Percentiles rank a stretch among this genome's conserved stretches.
Conservation (phyloP, 1,284 basidiomycete genomes). For the Ustilago loliicola region DNA sequence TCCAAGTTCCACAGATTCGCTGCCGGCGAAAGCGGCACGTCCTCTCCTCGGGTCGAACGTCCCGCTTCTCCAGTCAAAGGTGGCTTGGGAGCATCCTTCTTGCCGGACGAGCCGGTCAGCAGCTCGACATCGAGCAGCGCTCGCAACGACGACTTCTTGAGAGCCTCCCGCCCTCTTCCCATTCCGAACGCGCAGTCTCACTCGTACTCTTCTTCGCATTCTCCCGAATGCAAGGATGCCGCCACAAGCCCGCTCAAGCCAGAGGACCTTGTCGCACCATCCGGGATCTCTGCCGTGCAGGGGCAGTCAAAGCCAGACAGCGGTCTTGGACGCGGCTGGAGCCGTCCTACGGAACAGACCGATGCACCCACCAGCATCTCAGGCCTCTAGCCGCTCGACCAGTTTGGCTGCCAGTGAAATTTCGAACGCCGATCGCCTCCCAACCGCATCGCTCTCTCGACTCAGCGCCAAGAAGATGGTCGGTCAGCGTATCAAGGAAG, state of each 20-base stretch:
- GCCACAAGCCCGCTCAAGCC: slow-evolving; percentile 56
- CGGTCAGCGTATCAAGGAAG: slow-evolving; percentile 63
- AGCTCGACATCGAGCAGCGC: not conserved
- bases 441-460: slow-evolving; percentile 58
- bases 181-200: slow-evolving; percentile 31
- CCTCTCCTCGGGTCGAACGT: slow-evolving; percentile 32
- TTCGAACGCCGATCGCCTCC: slow-evolving; percentile 40
- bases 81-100: slow-evolving; percentile 7
- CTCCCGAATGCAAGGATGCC: slow-evolving; percentile 45
- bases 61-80: slow-evolving; percentile 43
- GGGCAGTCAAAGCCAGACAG: slow-evolving; percentile 21
- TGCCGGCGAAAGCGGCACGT: slow-evolving; percentile 21
- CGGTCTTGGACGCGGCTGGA: slow-evolving; percentile 38
- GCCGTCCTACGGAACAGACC: slow-evolving; percentile 15
- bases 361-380: slow-evolving; percentile 20
- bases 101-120: slow-evolving; percentile 6
- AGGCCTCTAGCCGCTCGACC: slow-evolving; percentile 22
- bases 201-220: slow-evolving; percentile 19
- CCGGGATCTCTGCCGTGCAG: slow-evolving; percentile 12
- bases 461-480: slow-evolving; percentile 63
- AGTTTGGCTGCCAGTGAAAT: slow-evolving; percentile 29
- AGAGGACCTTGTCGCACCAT: slow-evolving; percentile 35
- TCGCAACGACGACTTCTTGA: slow-evolving; percentile 19
- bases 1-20: slow-evolving; percentile 47
- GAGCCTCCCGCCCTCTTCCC: slow-evolving; percentile 32